Conservation (phyloP, 2,329 filamentous ascomycete species). For the Aspergillus aculeatus region DNA sequence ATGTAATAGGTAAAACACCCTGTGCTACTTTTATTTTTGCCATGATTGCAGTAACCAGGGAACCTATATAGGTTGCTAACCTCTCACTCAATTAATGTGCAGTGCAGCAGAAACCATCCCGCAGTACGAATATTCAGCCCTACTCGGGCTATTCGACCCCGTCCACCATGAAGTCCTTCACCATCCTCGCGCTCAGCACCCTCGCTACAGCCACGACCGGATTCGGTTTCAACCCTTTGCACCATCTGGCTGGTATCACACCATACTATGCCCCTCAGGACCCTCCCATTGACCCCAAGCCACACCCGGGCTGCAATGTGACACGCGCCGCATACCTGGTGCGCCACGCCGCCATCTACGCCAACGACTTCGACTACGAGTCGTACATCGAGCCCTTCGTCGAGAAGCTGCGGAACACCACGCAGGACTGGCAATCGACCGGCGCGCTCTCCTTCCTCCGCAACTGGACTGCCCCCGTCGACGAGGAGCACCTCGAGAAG, state of each 20-base stretch:
- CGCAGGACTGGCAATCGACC: slow-evolving; percentile 58
- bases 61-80: not conserved
- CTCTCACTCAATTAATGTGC: not conserved
- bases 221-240: slow-evolving; percentile 50
- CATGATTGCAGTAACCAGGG: not conserved
- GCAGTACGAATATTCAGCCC: not conserved
- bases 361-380: slow-evolving; percentile 60
- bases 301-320: slow-evolving; percentile 53
- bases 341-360: slow-evolving; percentile 61
- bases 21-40: not conserved
- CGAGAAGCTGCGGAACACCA: slow-evolving; percentile 59
- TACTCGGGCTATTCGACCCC: not conserved
- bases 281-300: slow-evolving; percentile 44
- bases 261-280: slow-evolving; percentile 59
- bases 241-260: slow-evolving; percentile 57
- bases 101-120: not conserved
- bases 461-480: slow-evolving; percentile 58
- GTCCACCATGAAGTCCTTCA: not conserved
- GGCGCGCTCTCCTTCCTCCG: slow-evolving; percentile 57
- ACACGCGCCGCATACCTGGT: slow-evolving; percentile 56
- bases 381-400: slow-evolving; percentile 58
- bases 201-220: not conserved
- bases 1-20: not conserved
- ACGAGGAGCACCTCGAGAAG: slow-evolving; percentile 56
- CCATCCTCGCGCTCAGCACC: not conserved